A percentile compares a stretch with the other conserved stretches of the same genome.
Evolutionary conservation across 306 rosid genomes (phyloP).

Genomic region (Gastrolobium villosum): DNA sequence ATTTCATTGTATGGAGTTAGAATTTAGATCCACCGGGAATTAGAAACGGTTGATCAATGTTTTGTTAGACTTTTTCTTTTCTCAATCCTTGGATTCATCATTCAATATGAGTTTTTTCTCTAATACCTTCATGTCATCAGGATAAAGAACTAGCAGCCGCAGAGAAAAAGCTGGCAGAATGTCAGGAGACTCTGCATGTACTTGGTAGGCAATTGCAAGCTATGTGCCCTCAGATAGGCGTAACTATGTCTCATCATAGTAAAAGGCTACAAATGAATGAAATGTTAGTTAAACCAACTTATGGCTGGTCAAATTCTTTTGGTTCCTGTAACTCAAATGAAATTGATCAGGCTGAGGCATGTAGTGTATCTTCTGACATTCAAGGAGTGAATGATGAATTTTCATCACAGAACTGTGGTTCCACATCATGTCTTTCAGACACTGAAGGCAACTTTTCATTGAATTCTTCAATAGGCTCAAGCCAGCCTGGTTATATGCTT

Average conservation of each 20-base stretch:
- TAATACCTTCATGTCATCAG: conserved; percentile 55
- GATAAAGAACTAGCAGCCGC: conserved; percentile 78
- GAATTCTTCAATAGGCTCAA: conserved; percentile 56
- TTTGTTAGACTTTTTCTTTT: neutral
- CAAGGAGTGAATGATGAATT: conserved; percentile 62
- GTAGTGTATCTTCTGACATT: conserved; percentile 48
- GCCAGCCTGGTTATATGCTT: conserved; percentile 55
- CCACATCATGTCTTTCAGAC: conserved; percentile 68
- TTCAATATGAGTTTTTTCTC: neutral
- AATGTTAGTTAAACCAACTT: conserved; percentile 55
- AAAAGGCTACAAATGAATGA: conserved; percentile 70
- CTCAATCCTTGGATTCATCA: neutral
- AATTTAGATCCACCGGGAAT: neutral
- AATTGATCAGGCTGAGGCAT: conserved; percentile 63
- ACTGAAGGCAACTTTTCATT: conserved; percentile 52
- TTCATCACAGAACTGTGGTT: conserved; percentile 51
- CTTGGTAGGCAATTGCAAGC: conserved; percentile 85
- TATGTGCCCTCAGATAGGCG: conserved; percentile 75
- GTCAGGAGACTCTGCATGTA: conserved; percentile 86
- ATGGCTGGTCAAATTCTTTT: conserved; percentile 56
- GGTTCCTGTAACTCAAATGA: conserved; percentile 54
- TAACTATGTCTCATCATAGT: conserved; percentile 54
- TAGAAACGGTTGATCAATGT: conserved; percentile 1
- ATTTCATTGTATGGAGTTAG: neutral
- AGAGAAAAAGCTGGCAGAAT: conserved; percentile 85